Base-by-base conservation (phyloP, 2,329 filamentous ascomycete species). In the Laburnicola sp. region DNA sequence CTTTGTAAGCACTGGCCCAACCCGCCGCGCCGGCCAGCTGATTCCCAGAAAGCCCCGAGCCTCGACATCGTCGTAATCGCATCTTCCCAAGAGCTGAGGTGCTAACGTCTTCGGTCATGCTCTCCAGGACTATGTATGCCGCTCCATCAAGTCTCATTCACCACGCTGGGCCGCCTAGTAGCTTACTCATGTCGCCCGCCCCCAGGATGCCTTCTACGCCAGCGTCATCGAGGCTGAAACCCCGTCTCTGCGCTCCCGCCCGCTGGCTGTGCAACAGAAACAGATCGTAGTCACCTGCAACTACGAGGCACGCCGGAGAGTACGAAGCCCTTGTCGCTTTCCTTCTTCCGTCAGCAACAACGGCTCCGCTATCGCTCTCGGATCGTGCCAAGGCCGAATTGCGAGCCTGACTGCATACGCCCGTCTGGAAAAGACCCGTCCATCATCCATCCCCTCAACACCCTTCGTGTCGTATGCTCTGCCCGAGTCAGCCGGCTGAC, bases 201-300 rank as follows among this genome's bases (percentile, higher is more conserved):
- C 23, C 41, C 89, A 91, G 70, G 89, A 93, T 76, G 96, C 90
- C 77, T 97, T 97, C 78, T 97, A 97, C 72, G 92, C 92, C 22
- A 90, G 91, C 43, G 91, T 94, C 6, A 87, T 94, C 60, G 91
- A 97, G 74, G 86, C 87, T 58, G 87, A 88, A 68, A 85, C 88
- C 58, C 90, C 91, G 0, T 77, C 80, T 2, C 78, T 97, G 50
- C 90, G 85, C 66, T 79, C 81, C 1, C 75, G 88, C 16, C 90
- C 91, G 5, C 77, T 97, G 30, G 92, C 91, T 31, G 85, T 96
- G 51, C 89, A 92, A 72, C 92, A 97, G 74, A 97, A 97, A 74
- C 89, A 91, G 69, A 96, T 97, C 48, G 80, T 74, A n/a, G 71
- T 74, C 57, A 73, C 71, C 28, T 73, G 69, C 80, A 97, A 97